Conservation (phyloP, 192 early-diverging fungal genomes). For the Backusella psychrophila region DNA sequence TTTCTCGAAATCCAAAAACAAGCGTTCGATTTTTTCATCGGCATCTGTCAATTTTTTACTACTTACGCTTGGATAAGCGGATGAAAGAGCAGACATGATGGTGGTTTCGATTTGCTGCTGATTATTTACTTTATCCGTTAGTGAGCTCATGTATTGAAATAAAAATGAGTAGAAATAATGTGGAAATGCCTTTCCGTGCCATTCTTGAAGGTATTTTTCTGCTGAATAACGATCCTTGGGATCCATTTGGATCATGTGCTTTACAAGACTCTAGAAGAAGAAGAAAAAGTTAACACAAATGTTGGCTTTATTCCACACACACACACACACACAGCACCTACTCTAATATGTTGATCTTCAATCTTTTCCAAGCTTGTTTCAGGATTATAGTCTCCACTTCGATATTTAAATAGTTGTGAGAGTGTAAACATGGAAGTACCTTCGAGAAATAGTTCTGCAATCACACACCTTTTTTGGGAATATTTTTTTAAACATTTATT, state of each 20-base stretch:
- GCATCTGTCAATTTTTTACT: slow-evolving; percentile 43
- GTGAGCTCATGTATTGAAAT: slow-evolving; percentile 64
- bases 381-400: slow-evolving; percentile 76
- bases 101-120: slow-evolving; percentile 6
- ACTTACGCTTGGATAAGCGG: slow-evolving; percentile 15
- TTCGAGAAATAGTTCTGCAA: slow-evolving; percentile 94
- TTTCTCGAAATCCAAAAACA: slow-evolving; percentile 73
- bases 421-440: slow-evolving; percentile 90
- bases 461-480: slow-evolving; percentile 55
- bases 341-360: slow-evolving; percentile 73
- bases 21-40: slow-evolving; percentile 74
- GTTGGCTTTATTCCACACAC: background rate
- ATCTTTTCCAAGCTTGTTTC: slow-evolving; percentile 74
- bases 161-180: slow-evolving; percentile 73
- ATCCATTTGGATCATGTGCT: slow-evolving; percentile 87
- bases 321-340: slow-evolving; percentile 22
- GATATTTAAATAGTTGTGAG: slow-evolving; percentile 89
- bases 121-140: slow-evolving; percentile 45
- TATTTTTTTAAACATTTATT: background rate
- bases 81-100: slow-evolving; percentile 10
- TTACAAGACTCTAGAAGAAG: slow-evolving; percentile 53
- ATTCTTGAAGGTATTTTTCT: slow-evolving; percentile 71
- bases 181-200: slow-evolving; percentile 79
- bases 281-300: background rate
- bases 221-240: slow-evolving; percentile 73